Conservation (phyloP, 768 basidiomycete species). For the Xerocomellus chrysenteron region DNA sequence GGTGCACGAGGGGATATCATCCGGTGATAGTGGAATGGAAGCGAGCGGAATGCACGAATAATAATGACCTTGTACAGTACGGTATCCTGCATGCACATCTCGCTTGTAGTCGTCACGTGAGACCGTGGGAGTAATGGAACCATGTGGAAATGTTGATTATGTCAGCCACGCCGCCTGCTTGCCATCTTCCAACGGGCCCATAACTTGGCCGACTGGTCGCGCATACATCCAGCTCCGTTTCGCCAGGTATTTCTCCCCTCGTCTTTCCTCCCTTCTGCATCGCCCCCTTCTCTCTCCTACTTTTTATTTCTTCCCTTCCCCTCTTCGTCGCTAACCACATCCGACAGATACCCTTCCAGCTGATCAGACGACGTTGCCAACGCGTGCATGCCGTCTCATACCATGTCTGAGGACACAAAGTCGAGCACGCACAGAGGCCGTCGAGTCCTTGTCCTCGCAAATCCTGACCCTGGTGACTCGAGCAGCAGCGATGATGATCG, state of each 20-base stretch:
- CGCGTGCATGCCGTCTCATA: constrained; percentile 31
- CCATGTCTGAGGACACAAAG: constrained; percentile 65
- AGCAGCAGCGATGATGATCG: constrained; percentile 41
- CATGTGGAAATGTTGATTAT: constrained; percentile 23
- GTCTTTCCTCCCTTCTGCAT: not conserved
- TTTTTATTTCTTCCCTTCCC: not conserved
- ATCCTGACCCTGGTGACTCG: constrained; percentile 54
- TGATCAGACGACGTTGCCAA: constrained; percentile 28
- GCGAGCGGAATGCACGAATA: constrained; percentile 25
- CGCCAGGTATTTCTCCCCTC: constrained; percentile 14
- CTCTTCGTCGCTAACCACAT: not conserved
- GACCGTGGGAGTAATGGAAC: not conserved
- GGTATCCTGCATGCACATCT: not conserved
- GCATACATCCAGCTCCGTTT: constrained; percentile 29
- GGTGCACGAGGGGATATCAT: constrained; percentile 24
- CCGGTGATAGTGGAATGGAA: constrained; percentile 15
- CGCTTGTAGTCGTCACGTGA: constrained; percentile 13
- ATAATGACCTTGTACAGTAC: constrained; percentile 7
- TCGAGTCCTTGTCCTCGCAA: constrained; percentile 56
- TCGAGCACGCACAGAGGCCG: constrained; percentile 34
- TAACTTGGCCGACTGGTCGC: constrained; percentile 26
- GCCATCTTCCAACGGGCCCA: constrained; percentile 25
- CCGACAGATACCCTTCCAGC: constrained; percentile 2
- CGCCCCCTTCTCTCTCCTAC: not conserved
- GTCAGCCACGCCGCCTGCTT: constrained; percentile 28